These are phyloP conservation scores for Pueraria montana DNA, from an alignment of 306 rosid species.

Conservation along the genomic window DNA sequence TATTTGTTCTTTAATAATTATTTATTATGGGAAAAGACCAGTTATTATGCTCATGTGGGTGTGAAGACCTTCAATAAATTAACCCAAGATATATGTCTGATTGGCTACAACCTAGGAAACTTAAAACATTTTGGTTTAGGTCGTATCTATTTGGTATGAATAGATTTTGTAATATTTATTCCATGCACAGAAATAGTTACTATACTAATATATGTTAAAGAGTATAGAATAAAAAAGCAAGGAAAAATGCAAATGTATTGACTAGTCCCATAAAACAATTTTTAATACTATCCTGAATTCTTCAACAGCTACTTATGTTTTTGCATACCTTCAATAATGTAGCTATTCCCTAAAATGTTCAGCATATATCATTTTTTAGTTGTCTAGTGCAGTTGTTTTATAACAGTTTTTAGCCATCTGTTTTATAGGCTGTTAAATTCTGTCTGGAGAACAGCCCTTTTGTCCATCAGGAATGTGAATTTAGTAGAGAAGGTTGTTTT, in stretches of 20 bases:
- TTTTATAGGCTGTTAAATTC: slow-evolving; percentile 62
- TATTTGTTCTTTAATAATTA: not conserved
- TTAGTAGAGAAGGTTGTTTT: slow-evolving; percentile 50
- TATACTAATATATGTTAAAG: no score
- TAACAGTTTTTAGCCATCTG: slow-evolving; percentile 1
- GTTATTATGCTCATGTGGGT: not conserved
- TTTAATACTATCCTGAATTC: not conserved
- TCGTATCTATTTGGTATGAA: no score
- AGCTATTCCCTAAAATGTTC: not conserved
- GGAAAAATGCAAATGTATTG: no score
- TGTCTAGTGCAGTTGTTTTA: not conserved
- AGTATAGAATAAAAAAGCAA: no score
- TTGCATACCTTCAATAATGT: not conserved
- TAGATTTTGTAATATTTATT: no score
- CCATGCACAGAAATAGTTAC: no score
- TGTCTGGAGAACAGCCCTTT: slow-evolving; percentile 56
- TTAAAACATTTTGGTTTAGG: no score
- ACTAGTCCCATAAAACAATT: not conserved
- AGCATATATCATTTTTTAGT: not conserved
- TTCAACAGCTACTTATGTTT: not conserved
- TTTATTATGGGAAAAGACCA: not conserved
- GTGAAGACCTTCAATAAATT: no score
- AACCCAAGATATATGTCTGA: no score
- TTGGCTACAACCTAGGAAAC: no score
- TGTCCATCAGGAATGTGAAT: slow-evolving; percentile 52